Conservation (phyloP, 1,284 basidiomycete genomes). For the Pterula multifida region DNA sequence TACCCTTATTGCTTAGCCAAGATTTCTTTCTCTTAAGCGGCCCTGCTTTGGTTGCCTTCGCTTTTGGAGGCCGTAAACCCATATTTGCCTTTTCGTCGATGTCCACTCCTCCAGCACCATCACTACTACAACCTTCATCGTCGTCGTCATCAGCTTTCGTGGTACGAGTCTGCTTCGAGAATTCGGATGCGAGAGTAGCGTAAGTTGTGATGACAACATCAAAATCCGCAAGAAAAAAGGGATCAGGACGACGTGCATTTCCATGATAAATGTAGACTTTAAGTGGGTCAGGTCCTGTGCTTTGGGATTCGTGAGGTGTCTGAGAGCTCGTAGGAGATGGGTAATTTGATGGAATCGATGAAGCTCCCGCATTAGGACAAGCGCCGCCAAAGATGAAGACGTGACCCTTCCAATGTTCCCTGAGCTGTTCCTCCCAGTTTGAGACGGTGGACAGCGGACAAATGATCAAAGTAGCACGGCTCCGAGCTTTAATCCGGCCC, state of each 20-base stretch:
- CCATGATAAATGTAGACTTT: conserved; percentile 96
- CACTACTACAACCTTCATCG: conserved; percentile 61
- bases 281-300: conserved; percentile 39
- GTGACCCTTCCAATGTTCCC: conserved; percentile 86
- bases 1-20: conserved; percentile 22
- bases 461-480: conserved; percentile 89
- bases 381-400: conserved; percentile 74
- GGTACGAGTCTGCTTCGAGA: conserved; percentile 76
- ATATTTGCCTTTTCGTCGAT: conserved; percentile 60
- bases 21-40: conserved; percentile 61
- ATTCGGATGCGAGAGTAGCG: conserved; percentile 91
- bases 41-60: conserved; percentile 29
- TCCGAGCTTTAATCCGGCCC: conserved; percentile 66
- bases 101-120: conserved; percentile 53
- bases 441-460: conserved; percentile 94
- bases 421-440: conserved; percentile 98
- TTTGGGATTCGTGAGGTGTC: conserved; percentile 18
- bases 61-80: conserved; percentile 38
- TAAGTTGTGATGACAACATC: conserved; percentile 98
- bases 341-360: conserved; percentile 16
- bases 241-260: conserved; percentile 76
- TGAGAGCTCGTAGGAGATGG: conserved; percentile 12
- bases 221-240: conserved; percentile 79
- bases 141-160: conserved; percentile 44
- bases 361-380: conserved; percentile 26